These are phyloP conservation scores for Flammula alnicola DNA, from an alignment of 1,284 basidiomycete genomes.

Conservation along the genomic window DNA sequence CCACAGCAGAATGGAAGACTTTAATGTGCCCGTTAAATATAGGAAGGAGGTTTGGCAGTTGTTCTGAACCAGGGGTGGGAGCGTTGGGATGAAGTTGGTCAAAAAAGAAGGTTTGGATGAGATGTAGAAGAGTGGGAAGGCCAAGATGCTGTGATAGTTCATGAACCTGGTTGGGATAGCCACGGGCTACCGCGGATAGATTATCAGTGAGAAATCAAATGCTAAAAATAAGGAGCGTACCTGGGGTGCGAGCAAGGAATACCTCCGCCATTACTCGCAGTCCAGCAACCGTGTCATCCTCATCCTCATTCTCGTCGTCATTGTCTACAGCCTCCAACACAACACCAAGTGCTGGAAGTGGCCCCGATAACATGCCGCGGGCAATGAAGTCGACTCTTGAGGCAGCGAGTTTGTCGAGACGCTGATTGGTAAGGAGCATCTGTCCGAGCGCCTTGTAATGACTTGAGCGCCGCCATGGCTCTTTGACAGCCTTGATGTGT, in stretches of 20 bases:
- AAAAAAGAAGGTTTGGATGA: not conserved
- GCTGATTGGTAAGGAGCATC: constrained; percentile 3
- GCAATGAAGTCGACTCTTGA: not conserved
- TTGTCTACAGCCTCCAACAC: not conserved
- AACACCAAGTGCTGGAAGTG: not conserved
- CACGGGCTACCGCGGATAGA: too few relatives aligned
- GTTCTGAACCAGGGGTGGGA: not conserved
- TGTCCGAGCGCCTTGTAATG: not conserved
- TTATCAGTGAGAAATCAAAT: too few relatives aligned
- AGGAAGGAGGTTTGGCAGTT: not conserved
- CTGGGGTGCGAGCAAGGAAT: too few relatives aligned
- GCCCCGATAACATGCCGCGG: not conserved
- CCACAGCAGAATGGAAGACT: constrained; percentile 29
- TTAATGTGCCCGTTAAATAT: not conserved
- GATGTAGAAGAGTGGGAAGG: too few relatives aligned
- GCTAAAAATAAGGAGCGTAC: too few relatives aligned
- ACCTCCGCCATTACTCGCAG: too few relatives aligned
- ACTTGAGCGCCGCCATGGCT: constrained; percentile 6
- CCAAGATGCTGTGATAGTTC: too few relatives aligned
- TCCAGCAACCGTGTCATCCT: too few relatives aligned
- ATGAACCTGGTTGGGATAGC: too few relatives aligned
- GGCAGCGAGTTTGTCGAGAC: constrained; percentile 1
- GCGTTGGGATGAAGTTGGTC: not conserved
- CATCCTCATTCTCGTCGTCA: too few relatives aligned
- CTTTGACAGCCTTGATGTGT: constrained; percentile 9